A percentile compares a stretch with the other conserved stretches of the same genome.
Conservation (phyloP, 768 basidiomycete genomes). For the Pisolithus marmoratus region DNA sequence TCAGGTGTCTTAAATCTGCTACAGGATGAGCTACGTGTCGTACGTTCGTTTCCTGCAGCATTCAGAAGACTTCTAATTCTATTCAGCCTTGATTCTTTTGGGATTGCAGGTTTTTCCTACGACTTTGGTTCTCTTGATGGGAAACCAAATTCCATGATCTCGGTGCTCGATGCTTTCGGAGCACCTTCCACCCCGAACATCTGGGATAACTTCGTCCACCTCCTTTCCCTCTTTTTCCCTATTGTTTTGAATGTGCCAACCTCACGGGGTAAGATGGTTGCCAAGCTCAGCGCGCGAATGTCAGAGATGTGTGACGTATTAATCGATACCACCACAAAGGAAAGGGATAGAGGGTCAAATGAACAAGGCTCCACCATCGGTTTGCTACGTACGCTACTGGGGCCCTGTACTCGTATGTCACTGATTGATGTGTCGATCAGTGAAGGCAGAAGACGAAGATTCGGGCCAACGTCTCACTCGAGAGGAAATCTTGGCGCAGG, state of each 20-base stretch:
- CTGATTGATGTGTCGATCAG: constrained; percentile 12
- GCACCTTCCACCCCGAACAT: constrained; percentile 2
- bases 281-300: too few relatives aligned
- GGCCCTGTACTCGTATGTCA: not conserved
- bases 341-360: not conserved
- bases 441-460: constrained; percentile 31
- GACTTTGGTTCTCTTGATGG: constrained; percentile 39
- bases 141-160: constrained; percentile 20
- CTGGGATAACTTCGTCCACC: constrained; percentile 11
- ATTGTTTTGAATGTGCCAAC: not conserved
- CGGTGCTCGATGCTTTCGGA: constrained; percentile 16
- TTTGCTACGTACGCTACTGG: too few relatives aligned
- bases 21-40: constrained; percentile 26
- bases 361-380: too few relatives aligned
- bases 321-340: too few relatives aligned
- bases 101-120: constrained; percentile 41
- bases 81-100: constrained; percentile 39
- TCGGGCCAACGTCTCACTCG: constrained; percentile 20
- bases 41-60: not conserved
- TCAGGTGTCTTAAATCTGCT: not conserved
- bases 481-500: constrained; percentile 23
- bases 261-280: too few relatives aligned
- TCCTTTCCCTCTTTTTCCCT: constrained; percentile 30
- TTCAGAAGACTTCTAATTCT: not conserved
- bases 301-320: too few relatives aligned